Base-by-base conservation (phyloP, 306 rosid species). In the Inga leiocalycina region DNA sequence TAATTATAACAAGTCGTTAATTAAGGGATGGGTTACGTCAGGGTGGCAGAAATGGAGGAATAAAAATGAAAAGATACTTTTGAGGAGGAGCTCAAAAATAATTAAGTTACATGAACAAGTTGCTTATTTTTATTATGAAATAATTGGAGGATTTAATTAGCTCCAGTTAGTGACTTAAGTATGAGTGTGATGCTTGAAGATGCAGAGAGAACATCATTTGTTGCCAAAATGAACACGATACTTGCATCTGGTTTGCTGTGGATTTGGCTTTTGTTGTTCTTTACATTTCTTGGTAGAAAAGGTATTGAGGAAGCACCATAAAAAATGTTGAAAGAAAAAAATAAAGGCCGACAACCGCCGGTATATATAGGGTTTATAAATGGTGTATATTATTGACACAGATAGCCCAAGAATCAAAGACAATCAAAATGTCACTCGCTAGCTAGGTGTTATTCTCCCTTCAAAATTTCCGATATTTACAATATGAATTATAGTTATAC, bases 401-500 rank as follows among this genome's bases (percentile, higher is more conserved):
- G 6, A 14, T 1, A 32, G 71, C 71, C n/a, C 27, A 7, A 34
- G 14, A 41, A 30, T 59, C 39, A 30, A 67, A 77, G 65, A 84
- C 59, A 81, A 73, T 74, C 52, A 81, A 72, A 49, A 43, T 51
- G 57, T 61, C 79, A 66, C 80, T 45, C 75, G 62, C 48, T 78
- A 49, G 62, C 48, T 78, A 57, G 62, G 77, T 75, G 79, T 74
- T 44, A 68, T 52, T 78, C 81, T 81, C 80, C 67, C 71, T 81
- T 80, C 88, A 87, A 85, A 81, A 77, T 77, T 77, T 81, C 77
- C 51, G 39, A 80, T 79, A 87, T 90, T 90, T 85, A 86, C 91
- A 88, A 76, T 49, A 57, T 32, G 39, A 52, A 24, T 74, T 79
- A 71, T 27, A 13, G 82, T 62, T 75, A 80, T 75, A 51, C 74